Base-by-base conservation (phyloP, 176 grass and related monocot genomes). In the Poa pratensis region DNA sequence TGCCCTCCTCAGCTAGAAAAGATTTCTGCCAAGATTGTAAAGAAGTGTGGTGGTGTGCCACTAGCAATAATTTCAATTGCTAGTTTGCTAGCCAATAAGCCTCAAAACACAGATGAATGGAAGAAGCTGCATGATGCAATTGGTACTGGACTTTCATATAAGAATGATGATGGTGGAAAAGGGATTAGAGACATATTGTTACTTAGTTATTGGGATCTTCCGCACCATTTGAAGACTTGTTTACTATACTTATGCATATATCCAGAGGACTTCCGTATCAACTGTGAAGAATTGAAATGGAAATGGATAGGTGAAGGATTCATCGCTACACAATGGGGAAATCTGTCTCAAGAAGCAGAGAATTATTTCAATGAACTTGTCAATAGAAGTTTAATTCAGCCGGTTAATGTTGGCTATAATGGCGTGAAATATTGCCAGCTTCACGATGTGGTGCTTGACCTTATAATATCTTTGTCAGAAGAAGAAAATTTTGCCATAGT, bases 391-490 rank as follows among this genome's bases (percentile, higher is more conserved):
- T 5, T 75, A 46, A 75, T 75, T 3, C 72, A 75, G 8, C n/a
- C 24, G 30, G 1, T 19, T 26, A 5, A 73, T 66, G 0, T 8
- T 66, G 0, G 6, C 3, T 0, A 34, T 34, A 28, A 34, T 18
- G 15, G 15, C 10, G 63, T 34, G 0, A 8, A 18, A 32, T 9
- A 18, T 66, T 66, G 63, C 30, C 6, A 14, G 0, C 27, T 75
- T 6, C 71, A 75, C 28, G 71, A 75, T 51, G 28, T 75, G 71
- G 45, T 75, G 14, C 45, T 75, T 23, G 71, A 75, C 14, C 71
- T 75, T 19, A 5, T 75, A 0, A 51, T 51, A 75, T 75, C 24
- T 9, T 2, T 51, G 7, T 26, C 71, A 3, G 15, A 18, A 10
- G 45, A 75, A 9, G 71, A 75, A 15, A 51, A 75, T 26, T 75